Evolutionary conservation across 2,329 filamentous ascomycete species (phyloP), one percentile per base, ranked within the genome.

Genomic region (Truncatella angustata): DNA sequence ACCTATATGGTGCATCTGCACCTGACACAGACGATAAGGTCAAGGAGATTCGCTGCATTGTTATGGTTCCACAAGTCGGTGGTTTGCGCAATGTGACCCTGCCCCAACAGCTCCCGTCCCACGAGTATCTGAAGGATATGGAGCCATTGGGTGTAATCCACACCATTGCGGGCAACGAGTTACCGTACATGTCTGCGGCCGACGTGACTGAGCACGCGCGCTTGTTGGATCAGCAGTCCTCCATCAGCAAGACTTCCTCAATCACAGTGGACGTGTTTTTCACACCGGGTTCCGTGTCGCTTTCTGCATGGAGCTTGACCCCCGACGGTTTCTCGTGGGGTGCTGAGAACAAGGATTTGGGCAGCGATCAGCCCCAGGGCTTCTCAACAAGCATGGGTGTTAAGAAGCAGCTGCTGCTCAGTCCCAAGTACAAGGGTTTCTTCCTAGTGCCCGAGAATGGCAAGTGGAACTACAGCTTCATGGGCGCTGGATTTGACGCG

Each of bases 381-480:
- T 99, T 99, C 77, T 87, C 86, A 53, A 95, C 91, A 23, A 85
- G 78, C 53, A 96, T 97, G 83, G 94, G 94, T 49, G 89, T 95
- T 72, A 97, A 97, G 76, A 91, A 91, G 61, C 96, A 99, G 75
- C 77, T 99, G 51, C 76, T 99, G 24, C 82, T 99, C 49, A 95
- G 90, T 58, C 93, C 97, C 63, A 90, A 92, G 70, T 96, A 97
- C 69, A 85, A 89, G 61, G 95, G 94, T 24, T 97, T 92, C 77
- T 99, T 99, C 84, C 76, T 99, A 51, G 91, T 97, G 20, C 94
- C 94, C 0, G 92, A 97, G 65, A 87, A 87, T 50, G 86, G 86
- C 56, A 80, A 88, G 55, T 99, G 94, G 94, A 99, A 99, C 73
- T 99, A 97, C 76, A 94, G 89, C 70, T 99, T 99, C 79, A 91